These are phyloP conservation scores for Chenopodium album DNA, from an alignment of 148 eudicot genomes.

Conservation along the genomic window DNA sequence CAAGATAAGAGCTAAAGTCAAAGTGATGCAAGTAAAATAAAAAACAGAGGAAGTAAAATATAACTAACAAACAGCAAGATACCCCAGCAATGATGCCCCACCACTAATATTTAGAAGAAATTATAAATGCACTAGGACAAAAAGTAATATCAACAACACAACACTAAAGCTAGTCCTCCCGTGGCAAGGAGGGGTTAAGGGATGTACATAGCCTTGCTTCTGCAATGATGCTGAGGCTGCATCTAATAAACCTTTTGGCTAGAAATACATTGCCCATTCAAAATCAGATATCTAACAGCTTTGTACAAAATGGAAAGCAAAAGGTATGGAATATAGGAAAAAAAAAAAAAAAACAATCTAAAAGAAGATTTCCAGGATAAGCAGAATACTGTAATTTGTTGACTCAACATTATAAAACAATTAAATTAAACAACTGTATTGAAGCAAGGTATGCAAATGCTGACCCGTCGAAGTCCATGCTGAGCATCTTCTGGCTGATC, in stretches of 20 bases:
- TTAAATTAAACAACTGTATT: neutral
- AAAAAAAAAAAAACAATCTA: too few relatives aligned
- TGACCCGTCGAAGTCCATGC: constrained; percentile 86
- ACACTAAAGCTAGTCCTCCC: neutral
- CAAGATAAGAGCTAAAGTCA: too few relatives aligned
- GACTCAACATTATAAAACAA: neutral
- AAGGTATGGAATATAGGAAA: too few relatives aligned
- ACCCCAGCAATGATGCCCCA: too few relatives aligned
- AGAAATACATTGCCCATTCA: neutral
- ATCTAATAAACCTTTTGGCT: neutral
- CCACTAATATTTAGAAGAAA: neutral
- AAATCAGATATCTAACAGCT: neutral
- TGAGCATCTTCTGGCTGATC: constrained; percentile 80
- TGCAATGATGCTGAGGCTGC: neutral
- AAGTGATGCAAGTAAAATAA: too few relatives aligned
- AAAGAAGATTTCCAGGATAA: too few relatives aligned
- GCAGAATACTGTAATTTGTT: neutral
- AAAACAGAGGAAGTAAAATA: too few relatives aligned
- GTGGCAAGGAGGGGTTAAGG: neutral
- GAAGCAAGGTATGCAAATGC: neutral
- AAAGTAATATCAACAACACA: neutral
- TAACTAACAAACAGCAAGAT: neutral
- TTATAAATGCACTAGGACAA: neutral
- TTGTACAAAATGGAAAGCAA: too few relatives aligned
- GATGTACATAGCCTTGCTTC: neutral